Evolutionary conservation across 345 rosid genomes (phyloP).

Genomic region (Kandelia obovata): DNA sequence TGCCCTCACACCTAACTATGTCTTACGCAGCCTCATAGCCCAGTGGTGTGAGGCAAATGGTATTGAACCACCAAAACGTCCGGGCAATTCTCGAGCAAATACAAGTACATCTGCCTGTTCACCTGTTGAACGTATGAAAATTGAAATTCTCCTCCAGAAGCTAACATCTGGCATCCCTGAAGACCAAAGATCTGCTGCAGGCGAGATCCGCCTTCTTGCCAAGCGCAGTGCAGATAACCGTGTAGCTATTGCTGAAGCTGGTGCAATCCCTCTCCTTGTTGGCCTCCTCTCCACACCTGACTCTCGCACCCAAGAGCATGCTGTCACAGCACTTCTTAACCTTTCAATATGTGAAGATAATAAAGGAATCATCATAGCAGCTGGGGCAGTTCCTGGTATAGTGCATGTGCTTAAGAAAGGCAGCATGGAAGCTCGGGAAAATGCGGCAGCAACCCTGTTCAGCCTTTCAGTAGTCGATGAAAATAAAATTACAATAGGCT

Average conservation of each 20-base stretch:
- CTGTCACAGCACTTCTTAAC: conserved; percentile 91
- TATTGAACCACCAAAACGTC: conserved; percentile 82
- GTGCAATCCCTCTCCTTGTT: conserved; percentile 92
- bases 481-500: conserved; percentile 85
- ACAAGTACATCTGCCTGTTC: conserved; percentile 57
- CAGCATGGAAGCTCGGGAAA: conserved; percentile 98
- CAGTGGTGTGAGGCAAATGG: conserved; percentile 96
- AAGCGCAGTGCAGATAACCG: conserved; percentile 96
- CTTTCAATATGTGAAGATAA: conserved; percentile 95
- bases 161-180: conserved; percentile 72
- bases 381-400: conserved; percentile 92
- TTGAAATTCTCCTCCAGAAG: conserved; percentile 71
- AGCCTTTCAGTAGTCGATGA: conserved; percentile 94
- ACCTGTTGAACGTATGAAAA: conserved; percentile 70
- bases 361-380: conserved; percentile 80
- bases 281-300: conserved; percentile 77
- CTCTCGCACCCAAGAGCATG: conserved; percentile 89
- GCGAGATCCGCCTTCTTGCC: conserved; percentile 94
- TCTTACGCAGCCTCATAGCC: conserved; percentile 90
- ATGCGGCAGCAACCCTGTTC: conserved; percentile 96
- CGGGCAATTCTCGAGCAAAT: conserved; percentile 59
- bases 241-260: conserved; percentile 97
- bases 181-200: conserved; percentile 80
- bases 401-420: conserved; percentile 93
- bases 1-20: conserved; percentile 81